Base-by-base conservation (phyloP, 139 green algal species). In the Micromonas commoda region DNA sequence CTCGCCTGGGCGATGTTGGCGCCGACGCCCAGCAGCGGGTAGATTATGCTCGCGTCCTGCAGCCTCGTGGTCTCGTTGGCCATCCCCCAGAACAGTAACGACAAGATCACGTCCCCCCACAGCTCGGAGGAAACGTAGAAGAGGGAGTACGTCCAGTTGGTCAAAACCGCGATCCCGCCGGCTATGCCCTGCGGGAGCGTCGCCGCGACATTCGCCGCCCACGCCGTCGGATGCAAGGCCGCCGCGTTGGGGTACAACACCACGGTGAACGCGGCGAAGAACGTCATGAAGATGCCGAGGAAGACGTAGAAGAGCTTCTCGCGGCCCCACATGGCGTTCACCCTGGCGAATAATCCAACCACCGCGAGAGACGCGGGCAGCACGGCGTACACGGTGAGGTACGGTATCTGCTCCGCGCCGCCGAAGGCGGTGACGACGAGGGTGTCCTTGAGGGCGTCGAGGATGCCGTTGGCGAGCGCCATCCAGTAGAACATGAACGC, bases 1-100 rank as follows among this genome's bases (percentile, higher is more conserved):
- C 88, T 57, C 9, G 87, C 86, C 85, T 98, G 93, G 2, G 91
- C 93, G 20, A 98, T 65, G 80, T 98, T 98, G 23, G 94, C 94
- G n/a, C 94, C 94, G 3, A 98, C 84, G 9, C 94, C 94, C 82
- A 98, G 97, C 35, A 98, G 86, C 1, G 94, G 94, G 82, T 98
- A 98, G 20, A 98, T 83, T 38, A 93, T 86, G 6, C 87, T 85
- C 3, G 93, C 94, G 78, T 97, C 91, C 20, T 91, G 74, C 34
- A 97, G 82, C 35, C 68, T 85, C 6, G 94, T 98, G 16, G 87
- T 97, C 65, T 98, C 94, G 82, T 98, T 98, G 67, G 94, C 94
- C 37, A 97, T 84, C 16, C 91, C 92, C 93, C 92, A 96, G 85
- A 97, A 96, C 35, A 96, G 87, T 73, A 97, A 86, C 64, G 84